These are phyloP conservation scores for Verticillium nonalfalfae DNA, from an alignment of 2,329 filamentous ascomycete genomes.

Conservation along the genomic window DNA sequence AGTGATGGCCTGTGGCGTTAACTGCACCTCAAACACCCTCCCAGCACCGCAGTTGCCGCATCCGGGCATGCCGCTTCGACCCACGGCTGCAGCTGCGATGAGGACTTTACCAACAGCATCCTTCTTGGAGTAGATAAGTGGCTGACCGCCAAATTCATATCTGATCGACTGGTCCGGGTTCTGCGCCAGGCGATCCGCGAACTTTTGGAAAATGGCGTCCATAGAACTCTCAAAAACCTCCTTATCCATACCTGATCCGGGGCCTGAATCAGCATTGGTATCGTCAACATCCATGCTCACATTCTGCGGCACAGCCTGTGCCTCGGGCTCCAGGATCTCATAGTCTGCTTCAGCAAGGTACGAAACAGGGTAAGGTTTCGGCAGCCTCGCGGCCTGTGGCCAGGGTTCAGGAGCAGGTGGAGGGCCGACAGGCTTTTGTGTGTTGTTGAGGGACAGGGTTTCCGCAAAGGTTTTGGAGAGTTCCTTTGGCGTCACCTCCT, in stretches of 20 bases:
- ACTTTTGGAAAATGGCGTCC: constrained; percentile 73
- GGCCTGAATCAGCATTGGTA: constrained; percentile 20
- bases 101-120: constrained; percentile 69
- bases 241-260: constrained; percentile 49
- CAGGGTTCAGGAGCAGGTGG: constrained; percentile 59
- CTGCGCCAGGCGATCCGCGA: constrained; percentile 70
- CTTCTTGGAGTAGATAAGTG: constrained; percentile 72
- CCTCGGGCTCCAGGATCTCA: constrained; percentile 68
- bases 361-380: constrained; percentile 65
- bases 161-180: constrained; percentile 79
- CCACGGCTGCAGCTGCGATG: constrained; percentile 17
- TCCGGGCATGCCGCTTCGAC: constrained; percentile 52
- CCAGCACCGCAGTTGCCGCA: constrained; percentile 70
- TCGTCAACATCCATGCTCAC: constrained; percentile 41
- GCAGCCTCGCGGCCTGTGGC: constrained; percentile 61
- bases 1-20: constrained; percentile 84
- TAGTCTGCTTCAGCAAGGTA: constrained; percentile 86
- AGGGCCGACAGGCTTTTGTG: constrained; percentile 25
- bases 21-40: constrained; percentile 84
- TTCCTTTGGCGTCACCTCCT: constrained; percentile 12
- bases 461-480: constrained; percentile 63
- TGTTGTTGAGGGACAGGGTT: constrained; percentile 66
- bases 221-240: constrained; percentile 68
- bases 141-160: constrained; percentile 68
- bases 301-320: constrained; percentile 43